phyloP scores from a whole-genome alignment of 2,329 filamentous ascomycete species.

The Sporothrix pallida region DNA sequence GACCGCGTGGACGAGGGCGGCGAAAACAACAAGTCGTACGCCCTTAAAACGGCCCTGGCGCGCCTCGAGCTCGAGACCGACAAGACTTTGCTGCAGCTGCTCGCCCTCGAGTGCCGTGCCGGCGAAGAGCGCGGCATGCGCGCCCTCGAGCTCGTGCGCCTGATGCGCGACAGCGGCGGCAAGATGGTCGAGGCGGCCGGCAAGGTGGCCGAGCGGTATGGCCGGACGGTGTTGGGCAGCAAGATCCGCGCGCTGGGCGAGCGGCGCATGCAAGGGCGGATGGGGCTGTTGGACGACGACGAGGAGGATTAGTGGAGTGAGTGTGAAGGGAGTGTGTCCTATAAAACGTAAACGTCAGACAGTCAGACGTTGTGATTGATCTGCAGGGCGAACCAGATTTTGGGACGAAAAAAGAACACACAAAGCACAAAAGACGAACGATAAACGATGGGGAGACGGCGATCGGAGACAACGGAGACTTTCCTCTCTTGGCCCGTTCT shows the following conservation, averaged over 20 bases:
- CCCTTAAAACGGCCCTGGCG: slow-evolving; percentile 70
- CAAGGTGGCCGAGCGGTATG: slow-evolving; percentile 88
- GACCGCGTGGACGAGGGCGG: slow-evolving; percentile 66
- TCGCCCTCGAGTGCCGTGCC: slow-evolving; percentile 88
- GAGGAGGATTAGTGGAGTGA: slow-evolving; percentile 42
- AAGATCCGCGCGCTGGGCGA: slow-evolving; percentile 91
- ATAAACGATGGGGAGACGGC: neutral
- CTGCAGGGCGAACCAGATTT: slow-evolving; percentile 10
- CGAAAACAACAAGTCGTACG: slow-evolving; percentile 64
- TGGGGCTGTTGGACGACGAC: slow-evolving; percentile 27
- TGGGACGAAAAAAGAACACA: neutral
- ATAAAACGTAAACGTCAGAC: slow-evolving; percentile 41
- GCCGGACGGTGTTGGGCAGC: slow-evolving; percentile 76
- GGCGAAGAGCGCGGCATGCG: slow-evolving; percentile 95
- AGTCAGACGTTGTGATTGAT: slow-evolving; percentile 6
- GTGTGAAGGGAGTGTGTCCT: neutral
- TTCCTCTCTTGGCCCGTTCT: neutral
- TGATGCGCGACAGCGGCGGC: slow-evolving; percentile 84
- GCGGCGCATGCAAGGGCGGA: slow-evolving; percentile 54
- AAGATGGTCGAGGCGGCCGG: slow-evolving; percentile 90
- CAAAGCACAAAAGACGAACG: neutral
- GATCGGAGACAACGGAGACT: neutral
- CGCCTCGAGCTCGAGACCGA: slow-evolving; percentile 83
- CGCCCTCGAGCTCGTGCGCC: slow-evolving; percentile 83
- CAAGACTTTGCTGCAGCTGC: slow-evolving; percentile 85